Base-by-base conservation (phyloP, 208 protist species). In the Lotmaria passim region DNA sequence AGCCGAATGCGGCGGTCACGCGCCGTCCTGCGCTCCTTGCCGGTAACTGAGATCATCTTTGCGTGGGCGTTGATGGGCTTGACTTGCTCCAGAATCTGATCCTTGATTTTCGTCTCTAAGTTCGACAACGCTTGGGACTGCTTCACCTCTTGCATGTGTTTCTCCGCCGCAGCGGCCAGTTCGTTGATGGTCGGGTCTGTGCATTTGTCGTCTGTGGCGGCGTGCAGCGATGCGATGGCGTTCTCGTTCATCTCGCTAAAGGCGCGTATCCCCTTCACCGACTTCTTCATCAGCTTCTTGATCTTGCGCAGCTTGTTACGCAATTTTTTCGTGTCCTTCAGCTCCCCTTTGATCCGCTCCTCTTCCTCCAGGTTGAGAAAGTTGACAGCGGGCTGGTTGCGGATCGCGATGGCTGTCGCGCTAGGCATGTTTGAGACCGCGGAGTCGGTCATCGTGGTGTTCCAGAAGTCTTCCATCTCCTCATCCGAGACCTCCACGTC, bases 331-430 rank as follows among this genome's bases (percentile, higher is more conserved):
- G 67, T 58, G 14, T 58, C 72, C 63, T 83, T 83, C 28, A 75
- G 55, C 47, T 83, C 73, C 8, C 3, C 44, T 55, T 64, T 56
- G 47, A 83, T 72, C 3, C 47, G 41, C 50, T 72, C 69, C 57
- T 83, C 78, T 52, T 83, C 78, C 55, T 79, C 73, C 7, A 79
- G 11, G 28, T 50, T 53, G 31, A 83, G 50, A 50, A 78, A 83
- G 50, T 69, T 62, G 3, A 69, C 67, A 0, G 67, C 63, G 5
- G 72, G 71, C 39, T 73, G 57, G 48, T 75, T 83, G 34, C 78
- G 78, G 7, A 79, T 72, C 0, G 78, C 64, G 31, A 79, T 73
- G 63, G 78, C 78, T 0, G 78, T 75, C 10, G 64, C 66, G 19
- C 68, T 57, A 1, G 73, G 71, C 44, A 43, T 59, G 21, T 44